These are phyloP conservation scores for Micractinium sp. DNA, from an alignment of 139 green algal species.

Conservation along the genomic window DNA sequence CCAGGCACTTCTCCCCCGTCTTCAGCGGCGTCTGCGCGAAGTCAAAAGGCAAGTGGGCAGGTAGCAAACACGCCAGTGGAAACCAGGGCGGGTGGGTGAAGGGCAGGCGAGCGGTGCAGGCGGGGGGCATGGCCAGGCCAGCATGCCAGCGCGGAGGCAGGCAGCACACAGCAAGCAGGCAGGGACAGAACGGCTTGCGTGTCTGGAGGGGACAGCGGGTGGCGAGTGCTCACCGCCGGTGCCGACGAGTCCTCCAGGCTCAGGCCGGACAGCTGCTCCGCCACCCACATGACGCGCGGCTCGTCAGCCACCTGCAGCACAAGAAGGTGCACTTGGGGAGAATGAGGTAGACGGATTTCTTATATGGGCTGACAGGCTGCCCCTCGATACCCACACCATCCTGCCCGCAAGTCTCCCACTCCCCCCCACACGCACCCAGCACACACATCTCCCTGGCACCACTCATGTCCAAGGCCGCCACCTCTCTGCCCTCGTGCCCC, in stretches of 20 bases:
- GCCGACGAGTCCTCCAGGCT: slow-evolving; percentile 39
- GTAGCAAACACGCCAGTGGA: too few relatives aligned
- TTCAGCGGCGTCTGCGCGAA: slow-evolving; percentile 57
- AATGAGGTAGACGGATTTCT: too few relatives aligned
- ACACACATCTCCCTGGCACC: background rate
- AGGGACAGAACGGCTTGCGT: too few relatives aligned
- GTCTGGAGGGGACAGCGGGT: too few relatives aligned
- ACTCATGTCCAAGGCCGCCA: background rate
- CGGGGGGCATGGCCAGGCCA: too few relatives aligned
- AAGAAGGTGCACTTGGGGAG: background rate
- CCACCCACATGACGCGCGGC: slow-evolving; percentile 71
- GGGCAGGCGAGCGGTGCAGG: background rate
- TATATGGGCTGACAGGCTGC: background rate
- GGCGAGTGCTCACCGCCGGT: slow-evolving; percentile 29
- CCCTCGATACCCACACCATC: too few relatives aligned
- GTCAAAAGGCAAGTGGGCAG: too few relatives aligned
- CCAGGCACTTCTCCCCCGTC: slow-evolving; percentile 71
- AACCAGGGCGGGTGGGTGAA: background rate
- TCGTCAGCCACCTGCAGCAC: slow-evolving; percentile 51
- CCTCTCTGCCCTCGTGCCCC: background rate
- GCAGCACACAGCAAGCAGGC: too few relatives aligned
- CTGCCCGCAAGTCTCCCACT: too few relatives aligned
- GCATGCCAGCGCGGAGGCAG: too few relatives aligned
- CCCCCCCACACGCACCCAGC: too few relatives aligned
- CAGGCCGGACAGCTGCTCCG: slow-evolving; percentile 68